Evolutionary conservation across 108 stramenopile genomes (phyloP).

Genomic region (Tribonema minus): DNA sequence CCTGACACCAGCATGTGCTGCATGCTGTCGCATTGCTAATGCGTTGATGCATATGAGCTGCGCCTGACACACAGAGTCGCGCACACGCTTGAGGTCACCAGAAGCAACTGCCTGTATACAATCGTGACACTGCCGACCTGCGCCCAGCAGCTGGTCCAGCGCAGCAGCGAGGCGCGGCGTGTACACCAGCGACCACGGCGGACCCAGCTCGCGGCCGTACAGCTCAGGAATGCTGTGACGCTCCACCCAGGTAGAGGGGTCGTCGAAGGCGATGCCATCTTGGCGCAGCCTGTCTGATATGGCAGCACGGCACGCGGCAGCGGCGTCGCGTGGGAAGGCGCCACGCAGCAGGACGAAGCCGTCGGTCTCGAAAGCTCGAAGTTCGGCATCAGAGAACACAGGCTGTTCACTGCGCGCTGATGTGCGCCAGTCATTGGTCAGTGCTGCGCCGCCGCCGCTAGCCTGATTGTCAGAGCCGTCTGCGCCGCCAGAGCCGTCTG

Average conservation of each 20-base stretch:
- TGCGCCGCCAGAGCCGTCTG: too few species aligned
- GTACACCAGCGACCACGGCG: conserved; percentile 5
- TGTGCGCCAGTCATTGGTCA: too few species aligned
- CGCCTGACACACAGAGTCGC: too few species aligned
- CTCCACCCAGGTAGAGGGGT: conserved; percentile 4
- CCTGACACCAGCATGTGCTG: too few species aligned
- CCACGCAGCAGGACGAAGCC: conserved; percentile 10
- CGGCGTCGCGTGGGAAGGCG: conserved; percentile 18
- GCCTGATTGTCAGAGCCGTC: too few species aligned
- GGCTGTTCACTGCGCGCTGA: too few species aligned
- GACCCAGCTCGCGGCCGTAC: conserved; percentile 11
- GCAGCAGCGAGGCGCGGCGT: conserved; percentile 11
- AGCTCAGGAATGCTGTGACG: neutral
- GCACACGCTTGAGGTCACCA: too few species aligned
- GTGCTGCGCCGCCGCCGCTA: too few species aligned
- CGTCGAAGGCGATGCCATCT: neutral
- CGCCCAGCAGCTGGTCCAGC: conserved; percentile 28
- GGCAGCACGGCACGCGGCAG: neutral
- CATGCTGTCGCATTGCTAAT: too few species aligned
- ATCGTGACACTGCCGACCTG: too few species aligned
- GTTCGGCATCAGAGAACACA: neutral
- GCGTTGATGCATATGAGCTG: too few species aligned
- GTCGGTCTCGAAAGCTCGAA: conserved; percentile 3
- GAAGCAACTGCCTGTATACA: too few species aligned
- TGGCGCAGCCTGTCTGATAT: neutral